A percentile compares a stretch with the other conserved stretches of the same genome.
These are phyloP conservation scores for Nannochloris sp. DNA, from an alignment of 139 green algal genomes.

Conservation along the genomic window DNA sequence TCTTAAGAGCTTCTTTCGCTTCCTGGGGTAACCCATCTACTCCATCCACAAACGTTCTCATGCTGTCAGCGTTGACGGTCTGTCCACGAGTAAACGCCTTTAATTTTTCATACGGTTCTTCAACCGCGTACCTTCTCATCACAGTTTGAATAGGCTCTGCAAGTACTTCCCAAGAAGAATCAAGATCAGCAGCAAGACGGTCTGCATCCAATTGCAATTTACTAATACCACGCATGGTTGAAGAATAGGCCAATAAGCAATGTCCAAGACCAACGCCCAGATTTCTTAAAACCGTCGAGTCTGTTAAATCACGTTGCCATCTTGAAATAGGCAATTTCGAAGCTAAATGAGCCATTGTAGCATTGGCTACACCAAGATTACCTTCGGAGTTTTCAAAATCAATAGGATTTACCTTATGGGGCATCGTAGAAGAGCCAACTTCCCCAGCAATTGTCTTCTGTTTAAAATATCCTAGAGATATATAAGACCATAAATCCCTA, in stretches of 20 bases:
- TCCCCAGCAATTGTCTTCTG: slow-evolving; percentile 69
- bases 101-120: slow-evolving; percentile 98
- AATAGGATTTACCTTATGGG: slow-evolving; percentile 98
- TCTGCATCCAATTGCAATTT: slow-evolving; percentile 84
- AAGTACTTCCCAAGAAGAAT: slow-evolving; percentile 85
- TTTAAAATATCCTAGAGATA: slow-evolving; percentile 97
- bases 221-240: slow-evolving; percentile 69
- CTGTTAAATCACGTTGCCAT: slow-evolving; percentile 42
- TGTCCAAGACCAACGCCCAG: slow-evolving; percentile 86
- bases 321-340: slow-evolving; percentile 87
- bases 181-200: slow-evolving; percentile 66
- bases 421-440: slow-evolving; percentile 95
- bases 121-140: slow-evolving; percentile 84
- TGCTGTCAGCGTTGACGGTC: slow-evolving; percentile 57
- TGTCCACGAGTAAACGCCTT: slow-evolving; percentile 93
- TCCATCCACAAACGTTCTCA: slow-evolving; percentile 71
- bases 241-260: slow-evolving; percentile 85
- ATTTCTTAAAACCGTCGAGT: slow-evolving; percentile 97
- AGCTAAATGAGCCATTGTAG: slow-evolving; percentile 84
- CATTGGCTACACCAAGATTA: slow-evolving; percentile 96
- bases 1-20: slow-evolving; percentile 56
- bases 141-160: slow-evolving; percentile 98
- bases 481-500: slow-evolving; percentile 96
- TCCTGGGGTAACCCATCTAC: slow-evolving; percentile 64
- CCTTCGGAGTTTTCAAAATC: slow-evolving; percentile 99